Percentiles rank a stretch among this genome's conserved stretches.
phyloP scores from a whole-genome alignment of 2,329 filamentous ascomycete genomes.

The Aspergillus transmontanensis region DNA sequence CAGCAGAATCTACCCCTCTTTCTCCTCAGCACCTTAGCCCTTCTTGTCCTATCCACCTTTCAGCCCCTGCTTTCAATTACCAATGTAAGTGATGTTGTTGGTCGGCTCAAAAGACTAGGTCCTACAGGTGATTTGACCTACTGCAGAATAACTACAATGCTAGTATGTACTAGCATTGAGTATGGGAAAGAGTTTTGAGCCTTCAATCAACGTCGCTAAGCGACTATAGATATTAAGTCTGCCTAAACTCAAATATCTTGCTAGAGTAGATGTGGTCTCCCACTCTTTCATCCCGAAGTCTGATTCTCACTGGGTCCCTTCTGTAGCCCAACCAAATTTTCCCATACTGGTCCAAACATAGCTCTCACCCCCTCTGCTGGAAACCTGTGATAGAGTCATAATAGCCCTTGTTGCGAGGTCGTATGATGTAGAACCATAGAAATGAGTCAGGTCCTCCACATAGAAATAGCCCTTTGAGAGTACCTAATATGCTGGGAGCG shows the following conservation, averaged over 20 bases:
- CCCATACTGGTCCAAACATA: not conserved
- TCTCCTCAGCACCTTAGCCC: not conserved
- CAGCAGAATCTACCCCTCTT: not conserved
- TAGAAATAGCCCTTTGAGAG: not conserved
- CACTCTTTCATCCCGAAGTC: not conserved
- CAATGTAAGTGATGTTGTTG: not conserved
- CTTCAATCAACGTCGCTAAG: not conserved
- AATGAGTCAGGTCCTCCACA: not conserved
- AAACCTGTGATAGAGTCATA: not conserved
- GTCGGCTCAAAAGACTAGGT: not conserved
- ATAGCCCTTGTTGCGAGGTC: not conserved
- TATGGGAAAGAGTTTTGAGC: not conserved
- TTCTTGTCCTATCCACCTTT: not conserved
- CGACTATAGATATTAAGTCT: not conserved
- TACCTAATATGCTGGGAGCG: not conserved
- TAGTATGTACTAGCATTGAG: not conserved
- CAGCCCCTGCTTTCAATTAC: not conserved
- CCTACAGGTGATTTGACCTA: not conserved
- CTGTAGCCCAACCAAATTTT: not conserved
- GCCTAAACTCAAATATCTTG: not conserved
- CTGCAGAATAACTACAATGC: not conserved
- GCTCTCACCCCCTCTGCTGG: not conserved
- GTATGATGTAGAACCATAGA: not conserved
- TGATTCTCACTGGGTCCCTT: not conserved
- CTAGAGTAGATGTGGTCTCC: not conserved